Conservation (phyloP, 345 rosid genomes). For the Aquilaria yunnanensis region DNA sequence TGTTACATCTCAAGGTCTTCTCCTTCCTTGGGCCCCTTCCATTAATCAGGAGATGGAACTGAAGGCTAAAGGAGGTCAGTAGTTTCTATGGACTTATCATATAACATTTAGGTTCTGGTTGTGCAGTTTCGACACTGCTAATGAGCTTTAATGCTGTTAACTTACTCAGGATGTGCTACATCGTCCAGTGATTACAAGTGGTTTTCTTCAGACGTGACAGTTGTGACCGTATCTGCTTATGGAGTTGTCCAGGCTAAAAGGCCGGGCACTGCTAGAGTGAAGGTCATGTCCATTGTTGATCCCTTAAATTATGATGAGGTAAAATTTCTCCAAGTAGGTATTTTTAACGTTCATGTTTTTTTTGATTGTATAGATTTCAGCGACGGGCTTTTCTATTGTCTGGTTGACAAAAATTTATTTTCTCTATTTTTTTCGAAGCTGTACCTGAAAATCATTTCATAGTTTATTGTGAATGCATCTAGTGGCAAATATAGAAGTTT, state of each 20-base stretch:
- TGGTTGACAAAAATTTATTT: neutral
- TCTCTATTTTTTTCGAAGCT: neutral
- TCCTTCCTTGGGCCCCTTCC: slow-evolving; percentile 81
- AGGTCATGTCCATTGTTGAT: slow-evolving; percentile 73
- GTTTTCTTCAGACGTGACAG: slow-evolving; percentile 71
- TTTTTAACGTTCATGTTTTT: neutral
- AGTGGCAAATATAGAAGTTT: too few species aligned
- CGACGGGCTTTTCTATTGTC: neutral
- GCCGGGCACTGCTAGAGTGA: slow-evolving; percentile 80
- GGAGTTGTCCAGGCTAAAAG: slow-evolving; percentile 83
- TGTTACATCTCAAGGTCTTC: slow-evolving; percentile 32
- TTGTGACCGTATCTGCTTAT: slow-evolving; percentile 59
- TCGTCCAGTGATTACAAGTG: slow-evolving; percentile 75
- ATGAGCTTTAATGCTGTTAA: slow-evolving; percentile 13
- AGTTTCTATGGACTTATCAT: slow-evolving; percentile 1
- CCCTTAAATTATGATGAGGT: slow-evolving; percentile 88
- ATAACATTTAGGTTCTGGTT: neutral
- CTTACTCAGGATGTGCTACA: slow-evolving; percentile 71
- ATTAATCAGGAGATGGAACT: slow-evolving; percentile 82
- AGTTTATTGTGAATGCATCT: too few species aligned
- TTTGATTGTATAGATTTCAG: neutral
- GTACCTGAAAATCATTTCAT: too few species aligned
- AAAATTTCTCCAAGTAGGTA: slow-evolving; percentile 4
- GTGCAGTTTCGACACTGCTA: slow-evolving; percentile 8
- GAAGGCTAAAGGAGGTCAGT: slow-evolving; percentile 72